Conservation (phyloP, 2,329 filamentous ascomycete genomes). For the Myriosclerotinia duriaeana region DNA sequence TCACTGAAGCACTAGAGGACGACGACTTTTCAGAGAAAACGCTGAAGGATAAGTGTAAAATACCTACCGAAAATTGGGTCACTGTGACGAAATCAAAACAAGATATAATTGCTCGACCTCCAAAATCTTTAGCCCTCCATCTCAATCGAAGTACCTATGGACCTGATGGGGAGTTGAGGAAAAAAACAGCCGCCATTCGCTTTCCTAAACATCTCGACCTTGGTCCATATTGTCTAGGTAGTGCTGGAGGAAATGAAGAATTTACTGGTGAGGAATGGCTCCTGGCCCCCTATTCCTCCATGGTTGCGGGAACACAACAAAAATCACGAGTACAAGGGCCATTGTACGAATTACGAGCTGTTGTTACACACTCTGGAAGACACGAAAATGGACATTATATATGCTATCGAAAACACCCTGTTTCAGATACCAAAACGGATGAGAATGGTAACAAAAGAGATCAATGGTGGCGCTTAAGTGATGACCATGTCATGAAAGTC, state of each 20-base stretch:
- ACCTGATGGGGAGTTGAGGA: constrained; percentile 72
- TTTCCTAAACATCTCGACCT: constrained; percentile 77
- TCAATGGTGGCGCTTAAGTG: constrained; percentile 89
- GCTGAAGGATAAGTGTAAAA: constrained; percentile 62
- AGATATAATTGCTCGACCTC: constrained; percentile 78
- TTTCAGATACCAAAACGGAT: constrained; percentile 32
- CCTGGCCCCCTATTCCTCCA: constrained; percentile 66
- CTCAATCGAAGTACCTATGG: constrained; percentile 92
- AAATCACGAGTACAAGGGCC: constrained; percentile 55
- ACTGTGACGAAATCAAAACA: constrained; percentile 86
- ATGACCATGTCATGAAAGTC: constrained; percentile 76
- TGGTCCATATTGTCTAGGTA: constrained; percentile 81
- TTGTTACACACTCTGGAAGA: constrained; percentile 83
- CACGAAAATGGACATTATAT: constrained; percentile 97
- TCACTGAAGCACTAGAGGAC: constrained; percentile 71
- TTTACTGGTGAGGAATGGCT: constrained; percentile 65
- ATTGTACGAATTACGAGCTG: constrained; percentile 76
- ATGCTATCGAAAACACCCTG: constrained; percentile 74
- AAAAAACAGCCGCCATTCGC: constrained; percentile 76
- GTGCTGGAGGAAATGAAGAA: constrained; percentile 39
- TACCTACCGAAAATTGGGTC: constrained; percentile 65
- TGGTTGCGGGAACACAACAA: constrained; percentile 61
- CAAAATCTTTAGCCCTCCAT: constrained; percentile 78
- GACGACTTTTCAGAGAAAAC: constrained; percentile 76
- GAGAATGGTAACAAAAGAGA: constrained; percentile 35